Percentiles rank a stretch among this genome's conserved stretches.
Evolutionary conservation across 140 eudicot species (phyloP).

Genomic region (Stevia rebaudiana): DNA sequence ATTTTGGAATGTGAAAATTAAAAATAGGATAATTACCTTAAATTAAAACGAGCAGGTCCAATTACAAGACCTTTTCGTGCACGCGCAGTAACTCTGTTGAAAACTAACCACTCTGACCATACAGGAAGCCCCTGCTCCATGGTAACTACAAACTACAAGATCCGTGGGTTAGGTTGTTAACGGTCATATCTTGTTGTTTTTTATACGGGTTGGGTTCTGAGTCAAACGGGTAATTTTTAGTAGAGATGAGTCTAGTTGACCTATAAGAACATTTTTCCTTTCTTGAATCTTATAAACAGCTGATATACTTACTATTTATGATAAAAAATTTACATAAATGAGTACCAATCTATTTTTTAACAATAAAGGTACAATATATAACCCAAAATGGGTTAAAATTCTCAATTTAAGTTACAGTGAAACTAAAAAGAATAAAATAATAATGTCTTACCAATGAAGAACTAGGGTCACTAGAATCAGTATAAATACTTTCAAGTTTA

Average conservation of each 20-base stretch:
- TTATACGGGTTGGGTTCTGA: background rate
- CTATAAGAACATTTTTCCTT: background rate
- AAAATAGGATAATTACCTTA: constrained; percentile 43
- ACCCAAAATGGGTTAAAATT: background rate
- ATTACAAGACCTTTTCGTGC: constrained; percentile 66
- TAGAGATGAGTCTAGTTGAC: background rate
- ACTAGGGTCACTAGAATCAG: constrained; percentile 84
- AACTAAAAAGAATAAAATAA: background rate
- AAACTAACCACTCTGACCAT: constrained; percentile 79
- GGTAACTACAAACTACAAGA: constrained; percentile 74
- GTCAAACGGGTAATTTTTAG: background rate
- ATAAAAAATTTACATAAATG: background rate
- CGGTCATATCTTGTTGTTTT: background rate
- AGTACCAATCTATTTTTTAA: background rate
- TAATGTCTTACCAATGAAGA: constrained; percentile 72
- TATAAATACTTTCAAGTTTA: constrained; percentile 86
- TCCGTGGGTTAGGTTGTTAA: background rate
- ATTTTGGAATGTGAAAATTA: background rate
- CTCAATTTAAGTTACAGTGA: constrained; percentile 8
- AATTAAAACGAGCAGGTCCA: constrained; percentile 63
- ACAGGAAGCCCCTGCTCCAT: constrained; percentile 98
- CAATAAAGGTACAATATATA: background rate
- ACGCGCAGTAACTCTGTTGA: constrained; percentile 80
- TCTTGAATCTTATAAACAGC: background rate
- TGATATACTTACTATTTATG: background rate